A percentile compares a stretch with the other conserved stretches of the same genome.
These are phyloP conservation scores for Wickerhamiella cacticola DNA, from an alignment of 805 yeast species.

Conservation along the genomic window DNA sequence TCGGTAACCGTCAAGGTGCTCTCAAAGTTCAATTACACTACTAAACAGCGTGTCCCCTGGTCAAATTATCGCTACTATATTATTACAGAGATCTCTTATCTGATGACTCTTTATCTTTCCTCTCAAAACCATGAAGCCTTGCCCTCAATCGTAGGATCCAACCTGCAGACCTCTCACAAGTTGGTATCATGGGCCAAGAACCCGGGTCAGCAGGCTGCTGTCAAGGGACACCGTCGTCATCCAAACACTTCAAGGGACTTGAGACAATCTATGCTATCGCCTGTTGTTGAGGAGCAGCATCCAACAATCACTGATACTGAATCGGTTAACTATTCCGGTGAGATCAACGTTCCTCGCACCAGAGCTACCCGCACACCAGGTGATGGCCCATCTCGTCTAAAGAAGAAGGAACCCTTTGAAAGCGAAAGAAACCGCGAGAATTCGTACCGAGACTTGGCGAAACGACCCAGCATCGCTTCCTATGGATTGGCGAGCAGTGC, in stretches of 20 bases:
- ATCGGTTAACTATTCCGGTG: background rate
- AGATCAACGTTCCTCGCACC: background rate
- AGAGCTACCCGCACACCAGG: background rate
- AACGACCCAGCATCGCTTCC: conserved; percentile 9
- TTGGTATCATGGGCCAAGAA: conserved; percentile 24
- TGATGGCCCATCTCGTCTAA: background rate
- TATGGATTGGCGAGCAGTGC: conserved; percentile 1
- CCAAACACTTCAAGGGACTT: conserved; percentile 11
- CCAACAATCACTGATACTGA: background rate
- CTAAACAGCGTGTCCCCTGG: conserved; percentile 24
- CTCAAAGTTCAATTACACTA: conserved; percentile 22
- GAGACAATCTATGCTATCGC: conserved; percentile 2
- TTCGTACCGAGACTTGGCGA: conserved; percentile 9
- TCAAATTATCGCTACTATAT: conserved; percentile 31
- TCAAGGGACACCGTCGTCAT: conserved; percentile 5
- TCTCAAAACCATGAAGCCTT: conserved; percentile 29
- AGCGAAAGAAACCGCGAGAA: conserved; percentile 1
- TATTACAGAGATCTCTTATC: conserved; percentile 31
- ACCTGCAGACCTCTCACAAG: conserved; percentile 21
- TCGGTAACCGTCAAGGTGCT: conserved; percentile 20
- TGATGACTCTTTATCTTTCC: conserved; percentile 29
- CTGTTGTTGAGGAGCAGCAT: conserved; percentile 4
- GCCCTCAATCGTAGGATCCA: conserved; percentile 25
- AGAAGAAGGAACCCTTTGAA: conserved; percentile 8
- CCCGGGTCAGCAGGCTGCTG: conserved; percentile 9